Conservation (phyloP, 2,329 filamentous ascomycete species). For the Periconia sp. region DNA sequence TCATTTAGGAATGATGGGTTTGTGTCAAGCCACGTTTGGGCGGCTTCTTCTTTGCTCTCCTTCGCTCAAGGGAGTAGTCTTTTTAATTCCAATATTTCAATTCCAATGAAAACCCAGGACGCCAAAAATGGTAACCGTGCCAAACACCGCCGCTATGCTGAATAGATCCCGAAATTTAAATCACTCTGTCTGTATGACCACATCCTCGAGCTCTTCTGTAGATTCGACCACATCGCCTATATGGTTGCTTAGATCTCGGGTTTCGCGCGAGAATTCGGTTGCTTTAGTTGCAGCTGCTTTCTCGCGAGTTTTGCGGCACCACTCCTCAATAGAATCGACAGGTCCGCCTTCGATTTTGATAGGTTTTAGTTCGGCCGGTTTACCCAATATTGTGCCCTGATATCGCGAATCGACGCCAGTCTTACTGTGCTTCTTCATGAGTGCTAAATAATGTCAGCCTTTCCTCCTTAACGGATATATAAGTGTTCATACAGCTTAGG, state of each 20-base stretch:
- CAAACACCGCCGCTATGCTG: conserved; percentile 46
- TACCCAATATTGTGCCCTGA: conserved; percentile 82
- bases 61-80: no score
- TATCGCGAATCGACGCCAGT: conserved; percentile 86
- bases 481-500: conserved; percentile 47
- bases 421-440: conserved; percentile 94
- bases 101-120: not conserved
- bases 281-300: conserved; percentile 29
- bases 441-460: conserved; percentile 54
- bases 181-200: conserved; percentile 34
- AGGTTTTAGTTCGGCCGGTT: conserved; percentile 71
- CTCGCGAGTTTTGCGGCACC: conserved; percentile 54
- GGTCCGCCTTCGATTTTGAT: conserved; percentile 81
- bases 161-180: conserved; percentile 10
- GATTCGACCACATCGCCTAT: conserved; percentile 18
- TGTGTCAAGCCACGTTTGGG: no score
- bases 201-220: conserved; percentile 26
- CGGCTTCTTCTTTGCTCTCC: no score
- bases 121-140: conserved; percentile 17
- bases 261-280: conserved; percentile 29
- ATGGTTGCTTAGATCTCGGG: conserved; percentile 20
- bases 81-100: no score
- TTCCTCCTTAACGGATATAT: conserved; percentile 4
- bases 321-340: conserved; percentile 70
- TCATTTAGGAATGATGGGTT: no score